Evolutionary conservation across 1,284 basidiomycete genomes (phyloP).

Genomic region (Irpex sp.): DNA sequence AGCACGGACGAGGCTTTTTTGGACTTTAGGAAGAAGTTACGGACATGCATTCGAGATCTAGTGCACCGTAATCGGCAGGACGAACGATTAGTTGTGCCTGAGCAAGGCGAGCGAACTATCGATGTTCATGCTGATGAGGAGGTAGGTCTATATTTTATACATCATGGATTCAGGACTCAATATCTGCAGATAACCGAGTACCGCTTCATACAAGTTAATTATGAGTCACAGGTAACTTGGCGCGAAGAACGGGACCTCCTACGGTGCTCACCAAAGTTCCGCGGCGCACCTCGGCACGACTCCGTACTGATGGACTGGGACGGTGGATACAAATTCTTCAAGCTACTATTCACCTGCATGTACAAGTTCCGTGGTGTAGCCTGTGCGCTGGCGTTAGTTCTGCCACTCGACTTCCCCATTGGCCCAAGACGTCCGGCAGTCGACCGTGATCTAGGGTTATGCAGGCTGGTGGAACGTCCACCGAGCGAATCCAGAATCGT

Average conservation of each 20-base stretch:
- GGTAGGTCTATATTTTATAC: too few relatives aligned
- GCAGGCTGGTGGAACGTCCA: neutral
- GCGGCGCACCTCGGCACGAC: neutral
- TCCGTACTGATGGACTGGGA: neutral
- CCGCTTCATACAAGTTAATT: neutral
- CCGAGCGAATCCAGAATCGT: neutral
- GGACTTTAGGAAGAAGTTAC: neutral
- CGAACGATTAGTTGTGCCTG: neutral
- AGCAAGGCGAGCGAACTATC: neutral
- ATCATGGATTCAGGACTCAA: too few relatives aligned
- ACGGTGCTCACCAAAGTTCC: conserved; percentile 2
- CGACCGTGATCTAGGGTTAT: conserved; percentile 1
- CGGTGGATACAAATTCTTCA: neutral
- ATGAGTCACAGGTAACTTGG: conserved; percentile 1
- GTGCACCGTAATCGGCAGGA: neutral
- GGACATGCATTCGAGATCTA: neutral
- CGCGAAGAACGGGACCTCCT: neutral
- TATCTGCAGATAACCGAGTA: too few relatives aligned
- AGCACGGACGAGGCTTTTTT: neutral
- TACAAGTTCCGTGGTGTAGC: neutral
- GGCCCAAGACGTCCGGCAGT: neutral
- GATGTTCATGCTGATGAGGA: neutral
- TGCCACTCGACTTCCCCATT: neutral
- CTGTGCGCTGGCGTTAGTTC: neutral
- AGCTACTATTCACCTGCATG: neutral